Evolutionary conservation across 2,329 filamentous ascomycete species (phyloP).

Genomic region (Nannizziopsis arthrosporioides): DNA sequence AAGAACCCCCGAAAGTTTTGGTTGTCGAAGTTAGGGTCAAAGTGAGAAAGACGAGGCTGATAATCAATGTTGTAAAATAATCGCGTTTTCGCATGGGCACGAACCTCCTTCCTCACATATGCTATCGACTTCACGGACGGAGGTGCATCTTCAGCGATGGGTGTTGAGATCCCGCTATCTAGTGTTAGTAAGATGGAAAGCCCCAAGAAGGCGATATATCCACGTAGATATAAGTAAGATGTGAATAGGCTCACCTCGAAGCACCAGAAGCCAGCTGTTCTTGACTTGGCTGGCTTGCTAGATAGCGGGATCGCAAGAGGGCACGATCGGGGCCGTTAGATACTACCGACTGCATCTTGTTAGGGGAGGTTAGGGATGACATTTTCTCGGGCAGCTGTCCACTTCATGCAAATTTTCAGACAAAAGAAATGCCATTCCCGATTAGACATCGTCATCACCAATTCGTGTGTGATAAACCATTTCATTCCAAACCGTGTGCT

Average conservation of each 20-base stretch:
- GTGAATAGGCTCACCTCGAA: conserved; percentile 21
- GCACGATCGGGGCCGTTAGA: conserved; percentile 7
- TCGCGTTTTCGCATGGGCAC: conserved; percentile 67
- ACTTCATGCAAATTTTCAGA: no score
- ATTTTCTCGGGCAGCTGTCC: not conserved
- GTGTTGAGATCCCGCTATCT: conserved; percentile 49
- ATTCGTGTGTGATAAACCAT: no score
- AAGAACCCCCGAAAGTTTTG: conserved; percentile 96
- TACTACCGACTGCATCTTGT: conserved; percentile 5
- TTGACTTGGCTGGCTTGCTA: conserved; percentile 1
- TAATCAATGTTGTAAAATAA: conserved; percentile 92
- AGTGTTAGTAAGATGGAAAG: not conserved
- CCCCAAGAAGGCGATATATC: not conserved
- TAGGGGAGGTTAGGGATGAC: not conserved
- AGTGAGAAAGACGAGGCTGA: conserved; percentile 81
- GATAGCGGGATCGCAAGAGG: conserved; percentile 12
- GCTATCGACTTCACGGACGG: conserved; percentile 81
- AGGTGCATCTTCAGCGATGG: conserved; percentile 78
- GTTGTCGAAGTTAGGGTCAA: conserved; percentile 85
- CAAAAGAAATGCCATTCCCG: no score
- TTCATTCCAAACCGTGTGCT: no score
- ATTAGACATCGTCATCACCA: no score
- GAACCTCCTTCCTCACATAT: conserved; percentile 68
- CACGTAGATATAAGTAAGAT: no score
- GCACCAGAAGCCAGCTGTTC: conserved; percentile 17